A percentile compares a stretch with the other conserved stretches of the same genome.
Conservation (phyloP, 1,284 basidiomycete species). For the Anthracocystis walkeri region DNA sequence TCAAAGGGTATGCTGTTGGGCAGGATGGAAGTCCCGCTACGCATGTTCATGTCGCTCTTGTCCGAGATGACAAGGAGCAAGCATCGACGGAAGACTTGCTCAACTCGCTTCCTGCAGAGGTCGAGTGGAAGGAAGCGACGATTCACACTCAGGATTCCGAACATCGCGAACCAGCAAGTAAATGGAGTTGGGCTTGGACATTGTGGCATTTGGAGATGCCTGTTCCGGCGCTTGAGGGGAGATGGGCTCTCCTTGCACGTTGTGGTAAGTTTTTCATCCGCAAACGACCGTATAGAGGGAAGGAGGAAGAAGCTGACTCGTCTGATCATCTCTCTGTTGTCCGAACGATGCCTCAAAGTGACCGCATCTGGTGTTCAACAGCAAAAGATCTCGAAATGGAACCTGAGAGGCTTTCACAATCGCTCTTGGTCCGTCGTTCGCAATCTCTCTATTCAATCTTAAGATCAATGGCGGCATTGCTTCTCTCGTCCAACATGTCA, state of each 20-base stretch:
- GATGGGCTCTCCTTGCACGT: conserved; percentile 36
- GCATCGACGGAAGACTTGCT: conserved; percentile 20
- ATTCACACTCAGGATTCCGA: conserved; percentile 4
- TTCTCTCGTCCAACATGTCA: too few relatives aligned
- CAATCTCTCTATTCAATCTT: conserved; percentile 17
- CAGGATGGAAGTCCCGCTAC: conserved; percentile 39
- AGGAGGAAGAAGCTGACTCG: neutral
- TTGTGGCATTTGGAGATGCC: conserved; percentile 39
- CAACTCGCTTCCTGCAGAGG: conserved; percentile 14
- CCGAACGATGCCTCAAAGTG: conserved; percentile 1
- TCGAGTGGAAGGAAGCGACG: conserved; percentile 29
- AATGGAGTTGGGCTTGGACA: conserved; percentile 54
- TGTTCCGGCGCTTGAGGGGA: neutral
- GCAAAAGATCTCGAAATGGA: conserved; percentile 45
- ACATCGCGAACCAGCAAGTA: conserved; percentile 5
- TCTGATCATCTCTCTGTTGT: neutral
- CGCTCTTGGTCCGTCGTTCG: conserved; percentile 54
- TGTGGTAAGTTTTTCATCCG: conserved; percentile 36
- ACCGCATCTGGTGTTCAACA: conserved; percentile 49
- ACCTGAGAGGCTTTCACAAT: conserved; percentile 54
- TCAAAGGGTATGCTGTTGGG: conserved; percentile 52
- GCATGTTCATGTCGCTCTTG: conserved; percentile 17
- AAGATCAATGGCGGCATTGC: too few relatives aligned
- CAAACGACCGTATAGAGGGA: neutral
- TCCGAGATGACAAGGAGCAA: conserved; percentile 9